These are phyloP conservation scores for Zangia roseola DNA, from an alignment of 768 basidiomycete genomes.

Conservation along the genomic window DNA sequence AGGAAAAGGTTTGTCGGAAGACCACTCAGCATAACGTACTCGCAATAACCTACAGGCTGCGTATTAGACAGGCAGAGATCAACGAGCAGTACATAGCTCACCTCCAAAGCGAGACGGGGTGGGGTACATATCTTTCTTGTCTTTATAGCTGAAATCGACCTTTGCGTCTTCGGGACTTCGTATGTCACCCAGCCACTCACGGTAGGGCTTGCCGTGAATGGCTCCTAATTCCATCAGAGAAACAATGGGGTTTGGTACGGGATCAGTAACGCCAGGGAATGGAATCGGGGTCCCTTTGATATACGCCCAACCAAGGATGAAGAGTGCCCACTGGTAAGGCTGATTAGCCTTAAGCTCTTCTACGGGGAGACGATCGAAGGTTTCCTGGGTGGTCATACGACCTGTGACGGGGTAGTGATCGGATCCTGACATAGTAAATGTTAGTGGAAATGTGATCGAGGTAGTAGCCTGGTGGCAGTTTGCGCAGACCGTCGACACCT, in stretches of 20 bases:
- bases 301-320: conserved; percentile 23
- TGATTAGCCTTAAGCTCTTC: conserved; percentile 17
- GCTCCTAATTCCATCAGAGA: conserved; percentile 23
- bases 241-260: conserved; percentile 10
- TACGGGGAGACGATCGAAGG: conserved; percentile 23
- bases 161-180: conserved; percentile 12
- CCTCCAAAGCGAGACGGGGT: conserved; percentile 26
- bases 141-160: conserved; percentile 17
- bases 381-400: conserved; percentile 10
- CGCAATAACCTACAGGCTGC: conserved; percentile 22
- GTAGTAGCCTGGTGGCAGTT: neutral
- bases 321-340: conserved; percentile 28
- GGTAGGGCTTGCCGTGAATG: conserved; percentile 27
- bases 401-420: conserved; percentile 22
- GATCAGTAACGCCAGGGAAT: conserved; percentile 14
- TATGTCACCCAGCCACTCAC: conserved; percentile 24
- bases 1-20: neutral
- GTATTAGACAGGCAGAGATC: neutral
- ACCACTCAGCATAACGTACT: conserved; percentile 11
- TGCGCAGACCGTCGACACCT: too few relatives aligned
- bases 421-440: neutral
- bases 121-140: conserved; percentile 26
- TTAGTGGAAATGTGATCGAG: neutral
- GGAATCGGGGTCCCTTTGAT: conserved; percentile 12
- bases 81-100: conserved; percentile 1